A percentile compares a stretch with the other conserved stretches of the same genome.
phyloP scores from a whole-genome alignment of 768 basidiomycete species.

The Tylopilus intermedius region DNA sequence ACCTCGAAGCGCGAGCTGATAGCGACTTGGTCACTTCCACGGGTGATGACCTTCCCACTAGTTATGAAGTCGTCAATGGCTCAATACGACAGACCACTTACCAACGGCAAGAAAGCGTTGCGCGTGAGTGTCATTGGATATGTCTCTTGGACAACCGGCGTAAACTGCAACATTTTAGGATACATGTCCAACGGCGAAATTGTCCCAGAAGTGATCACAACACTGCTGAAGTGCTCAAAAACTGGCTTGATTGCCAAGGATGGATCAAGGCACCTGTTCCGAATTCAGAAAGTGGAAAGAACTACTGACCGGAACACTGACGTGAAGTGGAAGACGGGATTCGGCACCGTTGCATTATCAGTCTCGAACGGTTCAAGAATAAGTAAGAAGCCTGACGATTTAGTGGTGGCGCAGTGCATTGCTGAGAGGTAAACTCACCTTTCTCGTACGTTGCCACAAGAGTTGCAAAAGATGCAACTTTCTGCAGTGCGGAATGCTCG shows the following conservation, averaged over 20 bases:
- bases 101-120: slow-evolving; percentile 93
- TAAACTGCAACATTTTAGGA: slow-evolving; percentile 98
- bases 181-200: slow-evolving; percentile 99
- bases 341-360: slow-evolving; percentile 96
- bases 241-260: slow-evolving; percentile 96
- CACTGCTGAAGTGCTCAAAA: slow-evolving; percentile 96
- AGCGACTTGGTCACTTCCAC: slow-evolving; percentile 97
- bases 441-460: slow-evolving; percentile 97
- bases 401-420: neutral
- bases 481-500: slow-evolving; percentile 88
- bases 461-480: slow-evolving; percentile 94
- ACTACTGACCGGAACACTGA: slow-evolving; percentile 32
- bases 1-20: slow-evolving; percentile 99
- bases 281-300: slow-evolving; percentile 8
- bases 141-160: slow-evolving; percentile 92
- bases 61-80: neutral
- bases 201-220: slow-evolving; percentile 98
- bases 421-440: slow-evolving; percentile 41
- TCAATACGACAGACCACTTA: slow-evolving; percentile 32
- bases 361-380: slow-evolving; percentile 99
- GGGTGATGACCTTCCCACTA: slow-evolving; percentile 77
- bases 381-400: slow-evolving; percentile 75
- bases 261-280: slow-evolving; percentile 85
- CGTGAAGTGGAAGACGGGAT: slow-evolving; percentile 98
- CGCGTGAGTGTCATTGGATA: slow-evolving; percentile 97